Conservation (phyloP, 2,329 filamentous ascomycete genomes). For the Alternaria arborescens region DNA sequence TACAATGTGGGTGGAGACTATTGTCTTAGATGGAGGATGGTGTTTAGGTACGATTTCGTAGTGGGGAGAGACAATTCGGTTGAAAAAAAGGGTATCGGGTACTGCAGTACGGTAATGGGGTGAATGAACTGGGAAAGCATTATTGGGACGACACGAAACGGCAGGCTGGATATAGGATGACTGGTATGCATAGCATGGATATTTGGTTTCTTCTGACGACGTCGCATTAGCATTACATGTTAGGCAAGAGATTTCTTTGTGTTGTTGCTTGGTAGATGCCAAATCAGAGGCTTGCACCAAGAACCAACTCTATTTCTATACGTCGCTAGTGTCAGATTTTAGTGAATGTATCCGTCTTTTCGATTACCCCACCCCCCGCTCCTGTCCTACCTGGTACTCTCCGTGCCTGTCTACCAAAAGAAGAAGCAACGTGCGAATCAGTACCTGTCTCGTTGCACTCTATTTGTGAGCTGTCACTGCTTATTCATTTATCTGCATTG, state of each 20-base stretch:
- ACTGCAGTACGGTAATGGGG: neutral
- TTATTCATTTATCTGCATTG: neutral
- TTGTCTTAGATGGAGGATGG: neutral
- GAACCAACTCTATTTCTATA: neutral
- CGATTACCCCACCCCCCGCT: neutral
- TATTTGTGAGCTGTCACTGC: no score
- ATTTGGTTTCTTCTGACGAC: neutral
- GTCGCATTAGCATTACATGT: neutral
- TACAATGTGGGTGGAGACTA: neutral
- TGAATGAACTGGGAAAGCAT: neutral
- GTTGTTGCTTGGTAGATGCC: neutral
- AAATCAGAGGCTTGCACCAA: neutral
- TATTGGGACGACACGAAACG: neutral
- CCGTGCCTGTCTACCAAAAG: neutral
- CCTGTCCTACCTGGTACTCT: neutral
- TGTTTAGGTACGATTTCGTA: neutral
- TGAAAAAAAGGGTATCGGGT: neutral
- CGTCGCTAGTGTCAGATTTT: neutral
- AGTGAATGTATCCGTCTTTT: neutral
- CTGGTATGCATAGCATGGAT: constrained; percentile 1
- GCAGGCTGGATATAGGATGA: neutral
- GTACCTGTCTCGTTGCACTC: no score
- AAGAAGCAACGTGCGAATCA: no score
- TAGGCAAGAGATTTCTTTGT: neutral
- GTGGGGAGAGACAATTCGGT: neutral